phyloP scores from a whole-genome alignment of 768 basidiomycete species.

The Leccinum rimulosum region DNA sequence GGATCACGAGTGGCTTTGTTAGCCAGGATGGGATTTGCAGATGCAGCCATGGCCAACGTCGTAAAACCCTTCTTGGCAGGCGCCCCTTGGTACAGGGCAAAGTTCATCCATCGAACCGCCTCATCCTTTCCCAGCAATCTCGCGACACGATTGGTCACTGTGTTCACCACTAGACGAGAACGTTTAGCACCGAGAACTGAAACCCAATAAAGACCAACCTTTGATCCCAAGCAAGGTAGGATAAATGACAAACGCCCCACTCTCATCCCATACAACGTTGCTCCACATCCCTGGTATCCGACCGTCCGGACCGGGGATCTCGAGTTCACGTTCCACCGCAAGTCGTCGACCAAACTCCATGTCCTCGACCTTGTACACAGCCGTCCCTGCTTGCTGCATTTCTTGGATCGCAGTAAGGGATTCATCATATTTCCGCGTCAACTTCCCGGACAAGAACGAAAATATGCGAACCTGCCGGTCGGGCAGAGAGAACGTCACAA shows the following conservation, averaged over 20 bases:
- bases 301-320: constrained; percentile 75
- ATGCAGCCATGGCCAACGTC: constrained; percentile 93
- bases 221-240: constrained; percentile 94
- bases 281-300: constrained; percentile 73
- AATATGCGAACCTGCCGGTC: constrained; percentile 95
- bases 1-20: constrained; percentile 85
- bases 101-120: constrained; percentile 82
- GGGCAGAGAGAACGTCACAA: constrained; percentile 90
- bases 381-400: constrained; percentile 98
- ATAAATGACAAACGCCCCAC: constrained; percentile 90
- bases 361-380: constrained; percentile 88
- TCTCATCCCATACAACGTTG: constrained; percentile 97
- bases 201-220: constrained; percentile 47
- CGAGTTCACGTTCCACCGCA: constrained; percentile 88
- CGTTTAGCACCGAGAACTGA: neutral
- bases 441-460: constrained; percentile 84
- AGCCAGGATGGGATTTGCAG: constrained; percentile 90
- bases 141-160: constrained; percentile 88
- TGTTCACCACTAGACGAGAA: constrained; percentile 75
- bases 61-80: constrained; percentile 84
- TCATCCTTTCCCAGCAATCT: constrained; percentile 93
- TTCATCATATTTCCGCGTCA: constrained; percentile 94
- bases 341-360: constrained; percentile 99
- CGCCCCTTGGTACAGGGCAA: constrained; percentile 90
- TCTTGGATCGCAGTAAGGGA: constrained; percentile 90